phyloP scores from a whole-genome alignment of 441 rosid species.

The Gossypium schwendimanii region DNA sequence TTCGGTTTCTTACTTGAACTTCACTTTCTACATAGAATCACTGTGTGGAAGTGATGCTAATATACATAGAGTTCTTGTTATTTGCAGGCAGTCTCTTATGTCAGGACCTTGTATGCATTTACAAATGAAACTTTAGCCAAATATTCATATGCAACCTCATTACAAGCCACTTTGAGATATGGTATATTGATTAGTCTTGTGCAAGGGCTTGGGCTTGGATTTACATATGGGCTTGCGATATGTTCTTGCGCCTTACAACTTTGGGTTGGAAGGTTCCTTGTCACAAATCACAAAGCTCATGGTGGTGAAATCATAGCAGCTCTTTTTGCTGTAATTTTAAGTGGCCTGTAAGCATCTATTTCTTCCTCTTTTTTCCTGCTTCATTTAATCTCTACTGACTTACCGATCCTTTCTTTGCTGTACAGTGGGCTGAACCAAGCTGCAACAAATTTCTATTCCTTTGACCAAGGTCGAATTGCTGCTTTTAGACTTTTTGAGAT shows the following conservation, averaged over 20 bases:
- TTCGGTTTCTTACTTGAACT: background rate
- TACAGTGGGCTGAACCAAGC: constrained; percentile 95
- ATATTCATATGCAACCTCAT: constrained; percentile 92
- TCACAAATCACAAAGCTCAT: constrained; percentile 51
- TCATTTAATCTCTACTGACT: constrained; percentile 1
- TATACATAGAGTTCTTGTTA: background rate
- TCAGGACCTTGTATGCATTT: constrained; percentile 89
- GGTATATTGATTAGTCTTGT: constrained; percentile 95
- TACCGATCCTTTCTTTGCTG: constrained; percentile 24
- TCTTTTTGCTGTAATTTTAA: constrained; percentile 85
- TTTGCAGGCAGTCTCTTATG: constrained; percentile 81
- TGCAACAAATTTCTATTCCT: constrained; percentile 93
- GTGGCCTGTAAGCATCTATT: constrained; percentile 84
- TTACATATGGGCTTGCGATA: constrained; percentile 96
- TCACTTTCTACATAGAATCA: background rate
- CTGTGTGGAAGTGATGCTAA: constrained; percentile 8
- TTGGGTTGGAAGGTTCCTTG: constrained; percentile 91
- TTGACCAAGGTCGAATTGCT: constrained; percentile 98
- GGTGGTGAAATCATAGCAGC: constrained; percentile 96
- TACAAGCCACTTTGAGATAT: constrained; percentile 94
- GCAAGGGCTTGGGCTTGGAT: constrained; percentile 99
- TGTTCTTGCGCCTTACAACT: constrained; percentile 98
- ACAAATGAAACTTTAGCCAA: constrained; percentile 97
- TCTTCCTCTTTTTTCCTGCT: constrained; percentile 9
- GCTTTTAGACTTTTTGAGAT: constrained; percentile 96